Base-by-base conservation (phyloP, 345 rosid genomes). In the Brassica rapa region DNA sequence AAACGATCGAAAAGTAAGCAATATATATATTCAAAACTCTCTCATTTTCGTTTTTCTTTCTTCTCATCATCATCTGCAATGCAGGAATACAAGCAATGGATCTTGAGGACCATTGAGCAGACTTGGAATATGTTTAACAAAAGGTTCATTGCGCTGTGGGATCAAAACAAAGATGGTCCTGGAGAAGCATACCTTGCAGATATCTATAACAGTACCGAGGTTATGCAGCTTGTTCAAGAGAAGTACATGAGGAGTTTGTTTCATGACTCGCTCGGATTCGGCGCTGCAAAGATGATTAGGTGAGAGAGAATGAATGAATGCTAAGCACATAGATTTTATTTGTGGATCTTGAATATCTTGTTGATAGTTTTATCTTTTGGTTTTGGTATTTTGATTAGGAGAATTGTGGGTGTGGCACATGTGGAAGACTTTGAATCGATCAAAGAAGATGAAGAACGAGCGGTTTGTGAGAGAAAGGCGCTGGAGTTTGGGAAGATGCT, bases 211-310 rank as follows among this genome's bases (percentile, higher is more conserved):
- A 89, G 80, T 39, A 69, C 76, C 1, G 92, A 89, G 83, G 86
- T 93, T 81, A 86, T 62, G 77, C 81, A 86, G 87, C 90, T 89
- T 57, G 85, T 86, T 33, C 91, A 87, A 82, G 87, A 72, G 70
- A 86, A 86, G 51, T 93, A 63, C 77, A 87, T 95, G 88, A 76
- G 10, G 67, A 89, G 88, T 72, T 80, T 95, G 81, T 81, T 93
- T 82, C 98, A 91, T 66, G 98, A 93, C 68, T 73, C 91, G 32
- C 94, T 95, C 68, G 99, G 99, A 64, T 95, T 91, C 30, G 99
- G 98, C 27, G 92, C 98, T 66, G 97, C 98, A 70, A 93, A 95
- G 83, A 95, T 95, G 99, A 93, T 91, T 53, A 90, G 99, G 98
- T 89, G 66, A 81, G 55, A 46, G 55, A 49, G 53, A 46, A 27